Percentiles rank a stretch among this genome's conserved stretches.
phyloP scores from a whole-genome alignment of 495 filamentous ascomycete genomes.

The Penicillium chermesinum region DNA sequence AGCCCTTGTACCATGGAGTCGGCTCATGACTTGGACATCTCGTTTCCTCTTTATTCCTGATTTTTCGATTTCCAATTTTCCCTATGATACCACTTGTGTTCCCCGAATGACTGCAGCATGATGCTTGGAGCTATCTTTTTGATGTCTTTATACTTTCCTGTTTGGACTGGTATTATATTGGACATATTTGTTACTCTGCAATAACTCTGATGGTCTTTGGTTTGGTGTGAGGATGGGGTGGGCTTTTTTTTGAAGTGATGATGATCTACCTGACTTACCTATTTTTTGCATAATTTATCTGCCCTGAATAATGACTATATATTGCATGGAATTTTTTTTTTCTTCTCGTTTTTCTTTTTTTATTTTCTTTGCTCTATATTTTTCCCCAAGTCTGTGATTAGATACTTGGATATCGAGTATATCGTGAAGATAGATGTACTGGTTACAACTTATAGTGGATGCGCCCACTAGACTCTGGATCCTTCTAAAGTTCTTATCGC shows the following conservation, averaged over 20 bases:
- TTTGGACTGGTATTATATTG: conserved; percentile 16
- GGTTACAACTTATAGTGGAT: no score
- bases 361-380: no score
- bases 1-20: no score
- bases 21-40: conserved; percentile 9
- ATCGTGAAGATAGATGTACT: no score
- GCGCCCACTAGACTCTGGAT: not conserved
- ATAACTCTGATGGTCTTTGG: conserved; percentile 16
- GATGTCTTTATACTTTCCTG: conserved; percentile 21
- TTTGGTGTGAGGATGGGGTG: conserved; percentile 19
- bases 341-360: no score
- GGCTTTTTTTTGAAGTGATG: conserved; percentile 8
- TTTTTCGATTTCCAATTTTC: conserved; percentile 8
- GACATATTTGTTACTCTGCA: conserved; percentile 20
- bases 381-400: no score
- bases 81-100: conserved; percentile 46
- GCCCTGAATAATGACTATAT: conserved; percentile 11
- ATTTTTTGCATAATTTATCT: conserved; percentile 13
- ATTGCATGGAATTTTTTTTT: not conserved
- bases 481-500: no score
- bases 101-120: conserved; percentile 39
- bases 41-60: conserved; percentile 1
- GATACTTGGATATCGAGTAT: no score
- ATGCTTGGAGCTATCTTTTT: conserved; percentile 35
- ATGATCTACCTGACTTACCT: conserved; percentile 6